Evolutionary conservation across 352 stramenopile species (phyloP).

Genomic region (Phytophthora pluvialis): DNA sequence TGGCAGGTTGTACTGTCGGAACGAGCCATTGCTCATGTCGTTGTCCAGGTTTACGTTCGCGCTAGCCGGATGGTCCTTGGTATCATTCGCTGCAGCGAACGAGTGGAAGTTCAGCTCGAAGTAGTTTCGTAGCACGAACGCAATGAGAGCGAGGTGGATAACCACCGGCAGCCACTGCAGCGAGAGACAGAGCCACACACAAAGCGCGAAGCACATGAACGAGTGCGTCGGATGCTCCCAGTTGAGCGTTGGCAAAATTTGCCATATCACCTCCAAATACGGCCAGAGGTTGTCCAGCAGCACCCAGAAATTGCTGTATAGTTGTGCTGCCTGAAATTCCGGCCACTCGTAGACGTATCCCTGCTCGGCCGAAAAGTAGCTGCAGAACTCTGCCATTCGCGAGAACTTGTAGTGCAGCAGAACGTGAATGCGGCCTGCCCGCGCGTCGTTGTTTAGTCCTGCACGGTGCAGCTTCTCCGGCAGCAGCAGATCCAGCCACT

Average conservation of each 20-base stretch:
- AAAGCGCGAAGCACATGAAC: conserved; percentile 87
- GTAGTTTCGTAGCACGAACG: conserved; percentile 84
- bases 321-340: conserved; percentile 78
- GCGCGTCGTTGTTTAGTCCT: conserved; percentile 83
- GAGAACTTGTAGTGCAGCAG: conserved; percentile 90
- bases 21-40: conserved; percentile 54
- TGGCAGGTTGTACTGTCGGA: conserved; percentile 82
- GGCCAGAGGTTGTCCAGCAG: conserved; percentile 85
- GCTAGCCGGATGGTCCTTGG: conserved; percentile 43
- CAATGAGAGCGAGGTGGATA: conserved; percentile 80
- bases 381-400: conserved; percentile 84
- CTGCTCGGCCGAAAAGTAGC: conserved; percentile 79
- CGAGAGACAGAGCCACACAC: conserved; percentile 84
- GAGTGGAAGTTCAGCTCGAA: conserved; percentile 87
- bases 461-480: conserved; percentile 81
- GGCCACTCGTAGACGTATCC: conserved; percentile 81
- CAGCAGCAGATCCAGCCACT: conserved; percentile 84
- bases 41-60: conserved; percentile 28
- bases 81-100: conserved; percentile 58
- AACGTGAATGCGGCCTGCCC: conserved; percentile 83
- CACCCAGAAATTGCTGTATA: conserved; percentile 91
- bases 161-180: conserved; percentile 85
- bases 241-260: conserved; percentile 83
- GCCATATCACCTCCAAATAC: conserved; percentile 86
- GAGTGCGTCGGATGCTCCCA: conserved; percentile 87